Evolutionary conservation across 2,329 filamentous ascomycete species (phyloP).

Genomic region (Nemania abortiva): DNA sequence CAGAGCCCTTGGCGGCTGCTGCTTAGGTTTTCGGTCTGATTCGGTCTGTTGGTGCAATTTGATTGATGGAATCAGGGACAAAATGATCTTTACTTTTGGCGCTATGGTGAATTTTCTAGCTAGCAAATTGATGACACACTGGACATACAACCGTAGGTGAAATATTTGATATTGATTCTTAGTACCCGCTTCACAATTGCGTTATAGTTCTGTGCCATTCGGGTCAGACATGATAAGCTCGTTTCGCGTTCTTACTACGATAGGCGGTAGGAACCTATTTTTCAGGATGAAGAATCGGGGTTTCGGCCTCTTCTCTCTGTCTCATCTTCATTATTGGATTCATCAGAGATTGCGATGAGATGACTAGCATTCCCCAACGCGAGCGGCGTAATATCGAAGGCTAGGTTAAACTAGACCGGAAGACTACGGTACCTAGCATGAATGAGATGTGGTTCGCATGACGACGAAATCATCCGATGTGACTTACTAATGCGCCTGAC

Average conservation of each 20-base stretch:
- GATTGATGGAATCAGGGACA: background rate
- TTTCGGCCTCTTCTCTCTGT: no score
- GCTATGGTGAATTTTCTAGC: background rate
- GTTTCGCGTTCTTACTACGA: no score
- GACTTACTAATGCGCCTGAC: background rate
- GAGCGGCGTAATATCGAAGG: background rate
- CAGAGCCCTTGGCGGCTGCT: slow-evolving; percentile 67
- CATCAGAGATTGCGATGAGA: no score
- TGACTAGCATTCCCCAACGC: background rate
- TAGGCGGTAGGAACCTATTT: no score
- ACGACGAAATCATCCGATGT: background rate
- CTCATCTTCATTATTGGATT: no score
- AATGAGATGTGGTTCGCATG: background rate
- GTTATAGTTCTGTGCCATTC: background rate
- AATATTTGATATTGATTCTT: background rate
- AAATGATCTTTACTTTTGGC: slow-evolving; percentile 1
- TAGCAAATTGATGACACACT: slow-evolving; percentile 3
- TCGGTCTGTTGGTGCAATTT: slow-evolving; percentile 2
- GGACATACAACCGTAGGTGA: background rate
- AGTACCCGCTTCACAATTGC: background rate
- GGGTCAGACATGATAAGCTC: no score
- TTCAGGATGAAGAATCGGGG: no score
- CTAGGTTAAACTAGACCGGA: background rate
- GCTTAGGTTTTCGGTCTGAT: slow-evolving; percentile 52
- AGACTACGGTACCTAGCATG: background rate